Evolutionary conservation across 495 filamentous ascomycete genomes (phyloP).

Genomic region (Neurospora sp.): DNA sequence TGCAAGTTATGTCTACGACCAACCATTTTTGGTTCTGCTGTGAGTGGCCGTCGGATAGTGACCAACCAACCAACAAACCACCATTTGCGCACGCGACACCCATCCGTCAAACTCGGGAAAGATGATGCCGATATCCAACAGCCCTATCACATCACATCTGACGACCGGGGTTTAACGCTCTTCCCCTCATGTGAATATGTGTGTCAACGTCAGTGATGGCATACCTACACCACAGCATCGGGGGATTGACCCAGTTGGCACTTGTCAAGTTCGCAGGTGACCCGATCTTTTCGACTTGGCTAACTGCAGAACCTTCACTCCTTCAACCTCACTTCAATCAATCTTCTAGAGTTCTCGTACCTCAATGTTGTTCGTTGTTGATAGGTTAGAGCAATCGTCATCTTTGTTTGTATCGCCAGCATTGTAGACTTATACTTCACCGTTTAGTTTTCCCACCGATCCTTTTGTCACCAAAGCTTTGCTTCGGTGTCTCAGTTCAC

Average conservation of each 20-base stretch:
- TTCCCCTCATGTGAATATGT: not conserved
- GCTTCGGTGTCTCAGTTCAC: not conserved
- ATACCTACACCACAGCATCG: not conserved
- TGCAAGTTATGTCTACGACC: too few relatives aligned
- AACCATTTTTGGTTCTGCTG: too few relatives aligned
- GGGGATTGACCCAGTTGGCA: not conserved
- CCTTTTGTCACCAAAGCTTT: too few relatives aligned
- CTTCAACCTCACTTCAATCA: not conserved
- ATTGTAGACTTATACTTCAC: too few relatives aligned
- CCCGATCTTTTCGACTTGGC: not conserved
- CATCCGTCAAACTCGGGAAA: not conserved
- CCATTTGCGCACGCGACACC: not conserved
- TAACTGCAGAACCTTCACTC: not conserved
- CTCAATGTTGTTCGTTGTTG: not conserved
- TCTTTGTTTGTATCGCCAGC: not conserved
- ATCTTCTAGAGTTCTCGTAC: not conserved
- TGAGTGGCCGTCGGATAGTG: not conserved
- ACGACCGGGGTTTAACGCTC: not conserved
- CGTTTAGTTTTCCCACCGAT: too few relatives aligned
- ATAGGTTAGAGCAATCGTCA: not conserved
- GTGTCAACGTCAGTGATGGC: not conserved
- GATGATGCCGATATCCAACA: not conserved
- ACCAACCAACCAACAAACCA: not conserved
- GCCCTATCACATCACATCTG: not conserved
- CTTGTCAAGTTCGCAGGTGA: not conserved